Conservation (phyloP, 208 protist genomes). For the Trichomonas vaginalis region DNA sequence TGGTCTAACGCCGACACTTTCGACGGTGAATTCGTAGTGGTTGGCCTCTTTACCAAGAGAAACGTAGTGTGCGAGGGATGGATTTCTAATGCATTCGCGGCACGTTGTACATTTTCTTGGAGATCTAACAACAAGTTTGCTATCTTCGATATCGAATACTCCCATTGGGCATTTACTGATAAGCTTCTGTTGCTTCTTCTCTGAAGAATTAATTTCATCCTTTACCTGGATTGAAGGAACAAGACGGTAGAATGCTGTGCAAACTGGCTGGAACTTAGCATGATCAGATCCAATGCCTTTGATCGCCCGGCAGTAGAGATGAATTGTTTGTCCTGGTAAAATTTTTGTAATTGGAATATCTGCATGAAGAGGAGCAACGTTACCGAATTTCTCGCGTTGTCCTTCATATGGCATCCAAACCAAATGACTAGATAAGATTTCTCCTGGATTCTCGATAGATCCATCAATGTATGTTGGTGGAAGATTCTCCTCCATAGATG, state of each 20-base stretch:
- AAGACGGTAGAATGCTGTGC: conserved; percentile 78
- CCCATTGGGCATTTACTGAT: conserved; percentile 61
- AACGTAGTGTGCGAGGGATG: background rate
- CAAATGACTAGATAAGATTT: background rate
- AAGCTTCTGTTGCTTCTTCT: conserved; percentile 52
- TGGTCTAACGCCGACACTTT: background rate
- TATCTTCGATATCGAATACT: conserved; percentile 76
- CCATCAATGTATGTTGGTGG: background rate
- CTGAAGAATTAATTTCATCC: conserved; percentile 24
- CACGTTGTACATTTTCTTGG: conserved; percentile 75
- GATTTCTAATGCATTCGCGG: conserved; percentile 78
- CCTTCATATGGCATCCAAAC: background rate
- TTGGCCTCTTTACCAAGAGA: background rate
- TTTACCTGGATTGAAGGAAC: conserved; percentile 66
- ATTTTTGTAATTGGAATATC: conserved; percentile 89
- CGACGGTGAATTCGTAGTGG: background rate
- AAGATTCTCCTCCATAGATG: background rate
- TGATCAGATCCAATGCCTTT: conserved; percentile 84
- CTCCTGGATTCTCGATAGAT: background rate
- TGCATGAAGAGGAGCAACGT: conserved; percentile 51
- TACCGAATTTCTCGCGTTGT: background rate
- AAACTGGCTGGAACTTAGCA: conserved; percentile 90
- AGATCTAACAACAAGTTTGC: conserved; percentile 49
- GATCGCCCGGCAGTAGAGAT: conserved; percentile 65
- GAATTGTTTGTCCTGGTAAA: conserved; percentile 70